These are phyloP conservation scores for Talaromyces nanjingensis DNA, from an alignment of 495 filamentous ascomycete genomes.

Conservation along the genomic window DNA sequence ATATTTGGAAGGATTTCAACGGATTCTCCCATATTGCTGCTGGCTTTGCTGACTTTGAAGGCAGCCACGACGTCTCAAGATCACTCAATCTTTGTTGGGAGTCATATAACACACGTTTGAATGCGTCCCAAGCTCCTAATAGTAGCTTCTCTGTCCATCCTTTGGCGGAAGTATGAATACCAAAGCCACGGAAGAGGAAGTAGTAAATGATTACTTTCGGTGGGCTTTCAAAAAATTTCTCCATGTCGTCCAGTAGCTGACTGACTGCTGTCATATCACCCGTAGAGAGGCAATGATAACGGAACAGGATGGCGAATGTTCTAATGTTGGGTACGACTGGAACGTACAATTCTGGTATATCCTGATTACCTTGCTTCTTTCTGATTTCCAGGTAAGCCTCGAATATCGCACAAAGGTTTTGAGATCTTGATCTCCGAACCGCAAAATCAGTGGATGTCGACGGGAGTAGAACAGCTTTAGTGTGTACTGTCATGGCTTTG, in stretches of 20 bases:
- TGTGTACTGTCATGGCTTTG: neutral
- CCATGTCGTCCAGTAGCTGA: conserved; percentile 35
- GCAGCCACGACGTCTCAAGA: neutral
- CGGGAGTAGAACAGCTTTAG: conserved; percentile 12
- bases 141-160: conserved; percentile 57
- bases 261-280: conserved; percentile 31
- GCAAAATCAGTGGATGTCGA: conserved; percentile 23
- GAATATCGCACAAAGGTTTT: conserved; percentile 30
- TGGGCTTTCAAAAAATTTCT: conserved; percentile 27
- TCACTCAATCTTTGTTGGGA: conserved; percentile 24
- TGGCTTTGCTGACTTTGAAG: neutral
- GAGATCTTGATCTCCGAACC: conserved; percentile 23
- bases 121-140: conserved; percentile 32
- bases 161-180: conserved; percentile 26
- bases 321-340: conserved; percentile 36
- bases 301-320: conserved; percentile 38
- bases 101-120: conserved; percentile 47
- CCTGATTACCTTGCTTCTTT: conserved; percentile 21
- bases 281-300: conserved; percentile 26
- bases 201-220: conserved; percentile 36
- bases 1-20: conserved; percentile 8
- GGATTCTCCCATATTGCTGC: conserved; percentile 31
- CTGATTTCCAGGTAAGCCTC: conserved; percentile 23
- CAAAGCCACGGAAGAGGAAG: conserved; percentile 67
- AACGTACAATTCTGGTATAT: conserved; percentile 30